Evolutionary conservation across 305 asterid genomes (phyloP).

Genomic region (Vinca major): DNA sequence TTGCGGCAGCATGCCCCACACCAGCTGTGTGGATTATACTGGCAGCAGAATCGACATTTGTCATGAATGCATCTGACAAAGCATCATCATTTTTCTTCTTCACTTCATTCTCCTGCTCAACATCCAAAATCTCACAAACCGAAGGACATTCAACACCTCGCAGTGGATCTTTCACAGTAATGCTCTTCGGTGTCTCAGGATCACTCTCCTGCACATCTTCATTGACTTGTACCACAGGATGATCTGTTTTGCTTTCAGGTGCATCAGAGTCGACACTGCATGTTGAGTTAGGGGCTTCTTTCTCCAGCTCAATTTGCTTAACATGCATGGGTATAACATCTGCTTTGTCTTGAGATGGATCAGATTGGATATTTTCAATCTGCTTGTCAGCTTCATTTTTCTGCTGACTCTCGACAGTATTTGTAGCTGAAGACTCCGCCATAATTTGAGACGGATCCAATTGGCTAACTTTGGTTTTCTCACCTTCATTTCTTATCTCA

Average conservation of each 20-base stretch:
- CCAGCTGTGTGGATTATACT: neutral
- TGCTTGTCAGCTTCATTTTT: constrained; percentile 26
- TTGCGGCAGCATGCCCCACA: neutral
- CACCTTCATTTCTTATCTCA: neutral
- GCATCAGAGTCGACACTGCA: constrained; percentile 9
- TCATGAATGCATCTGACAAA: constrained; percentile 1
- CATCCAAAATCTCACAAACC: constrained; percentile 6
- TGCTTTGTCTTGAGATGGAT: constrained; percentile 27
- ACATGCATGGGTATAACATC: constrained; percentile 23
- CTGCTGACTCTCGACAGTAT: constrained; percentile 12
- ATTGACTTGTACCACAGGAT: constrained; percentile 7
- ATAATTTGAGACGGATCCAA: neutral
- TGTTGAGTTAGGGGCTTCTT: constrained; percentile 6
- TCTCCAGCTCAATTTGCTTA: constrained; percentile 25
- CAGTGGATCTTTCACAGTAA: constrained; percentile 8
- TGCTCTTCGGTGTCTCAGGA: constrained; percentile 6
- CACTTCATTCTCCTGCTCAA: constrained; percentile 7
- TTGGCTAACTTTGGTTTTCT: neutral
- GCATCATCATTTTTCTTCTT: constrained; percentile 11
- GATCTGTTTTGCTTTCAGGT: constrained; percentile 7
- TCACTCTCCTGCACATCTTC: constrained; percentile 3
- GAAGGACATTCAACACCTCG: constrained; percentile 7
- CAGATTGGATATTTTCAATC: constrained; percentile 21
- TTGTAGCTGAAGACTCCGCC: neutral
- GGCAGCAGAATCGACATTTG: neutral